phyloP scores from a whole-genome alignment of 371 early-diverging fungal genomes.

The Apophysomyces sp. region DNA sequence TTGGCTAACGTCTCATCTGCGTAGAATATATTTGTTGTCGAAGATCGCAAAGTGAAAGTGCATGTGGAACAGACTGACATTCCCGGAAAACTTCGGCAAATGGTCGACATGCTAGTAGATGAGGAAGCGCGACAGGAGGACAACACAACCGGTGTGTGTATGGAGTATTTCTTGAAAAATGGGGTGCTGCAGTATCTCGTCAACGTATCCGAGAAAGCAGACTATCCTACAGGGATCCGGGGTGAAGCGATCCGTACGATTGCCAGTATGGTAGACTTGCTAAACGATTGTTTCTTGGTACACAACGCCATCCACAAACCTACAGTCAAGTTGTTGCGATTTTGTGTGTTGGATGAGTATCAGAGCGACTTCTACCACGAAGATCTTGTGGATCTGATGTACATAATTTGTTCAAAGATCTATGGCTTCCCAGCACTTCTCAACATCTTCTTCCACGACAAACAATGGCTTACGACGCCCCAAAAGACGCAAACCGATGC shows the following conservation, averaged over 20 bases:
- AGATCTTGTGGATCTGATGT: conserved; percentile 86
- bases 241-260: conserved; percentile 81
- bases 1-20: background rate
- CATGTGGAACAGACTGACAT: conserved; percentile 81
- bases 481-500: conserved; percentile 43
- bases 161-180: conserved; percentile 89
- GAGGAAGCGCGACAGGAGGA: conserved; percentile 81
- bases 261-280: conserved; percentile 79
- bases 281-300: conserved; percentile 87
- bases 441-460: conserved; percentile 89
- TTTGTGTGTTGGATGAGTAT: conserved; percentile 62
- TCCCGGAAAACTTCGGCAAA: conserved; percentile 69
- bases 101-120: conserved; percentile 89
- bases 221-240: conserved; percentile 85
- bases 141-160: conserved; percentile 81
- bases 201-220: conserved; percentile 70
- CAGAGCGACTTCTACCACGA: conserved; percentile 74
- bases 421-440: conserved; percentile 86
- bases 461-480: conserved; percentile 70
- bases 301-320: conserved; percentile 91
- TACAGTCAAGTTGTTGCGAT: conserved; percentile 72
- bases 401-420: conserved; percentile 88
- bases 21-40: conserved; percentile 61
- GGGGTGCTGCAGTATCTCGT: conserved; percentile 80
- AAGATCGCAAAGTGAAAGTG: conserved; percentile 52